Percentiles rank a stretch among this genome's conserved stretches.
Conservation (phyloP, 768 basidiomycete genomes). For the Paxillus involutus region DNA sequence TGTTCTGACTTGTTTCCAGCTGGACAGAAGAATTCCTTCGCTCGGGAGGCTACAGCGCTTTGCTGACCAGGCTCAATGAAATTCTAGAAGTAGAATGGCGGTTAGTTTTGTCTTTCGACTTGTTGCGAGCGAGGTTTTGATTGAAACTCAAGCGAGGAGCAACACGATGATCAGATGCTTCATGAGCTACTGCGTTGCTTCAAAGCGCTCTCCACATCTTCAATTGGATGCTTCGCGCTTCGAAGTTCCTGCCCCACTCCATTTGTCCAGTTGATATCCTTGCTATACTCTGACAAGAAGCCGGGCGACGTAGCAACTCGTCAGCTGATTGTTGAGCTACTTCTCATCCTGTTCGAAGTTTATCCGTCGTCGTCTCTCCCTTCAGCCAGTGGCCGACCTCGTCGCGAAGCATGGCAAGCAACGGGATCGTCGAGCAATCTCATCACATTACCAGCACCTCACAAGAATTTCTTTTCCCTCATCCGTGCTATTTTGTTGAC, state of each 20-base stretch:
- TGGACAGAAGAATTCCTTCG: constrained; percentile 90
- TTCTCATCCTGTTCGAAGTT: constrained; percentile 85
- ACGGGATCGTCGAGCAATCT: constrained; percentile 45
- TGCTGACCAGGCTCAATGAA: constrained; percentile 85
- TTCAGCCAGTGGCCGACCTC: constrained; percentile 39
- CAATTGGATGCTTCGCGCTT: constrained; percentile 86
- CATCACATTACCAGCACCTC: constrained; percentile 69
- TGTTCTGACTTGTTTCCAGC: constrained; percentile 37
- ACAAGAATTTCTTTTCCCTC: constrained; percentile 71
- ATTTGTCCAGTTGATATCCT: constrained; percentile 76
- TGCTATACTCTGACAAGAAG: constrained; percentile 97
- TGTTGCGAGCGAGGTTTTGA: constrained; percentile 6
- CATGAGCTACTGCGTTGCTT: constrained; percentile 92
- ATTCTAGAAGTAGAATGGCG: constrained; percentile 97
- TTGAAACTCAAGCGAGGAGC: constrained; percentile 75
- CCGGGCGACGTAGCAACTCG: constrained; percentile 91
- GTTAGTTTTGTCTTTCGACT: constrained; percentile 42
- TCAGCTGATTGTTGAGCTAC: constrained; percentile 86
- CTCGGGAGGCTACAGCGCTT: constrained; percentile 80
- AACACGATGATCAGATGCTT: constrained; percentile 93
- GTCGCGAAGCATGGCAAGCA: constrained; percentile 60
- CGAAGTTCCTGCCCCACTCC: constrained; percentile 88
- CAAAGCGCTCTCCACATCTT: constrained; percentile 89
- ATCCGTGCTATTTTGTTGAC: constrained; percentile 76
- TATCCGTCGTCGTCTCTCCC: constrained; percentile 76